Base-by-base conservation (phyloP, 495 filamentous ascomycete species). In the Xylaria intraflava region DNA sequence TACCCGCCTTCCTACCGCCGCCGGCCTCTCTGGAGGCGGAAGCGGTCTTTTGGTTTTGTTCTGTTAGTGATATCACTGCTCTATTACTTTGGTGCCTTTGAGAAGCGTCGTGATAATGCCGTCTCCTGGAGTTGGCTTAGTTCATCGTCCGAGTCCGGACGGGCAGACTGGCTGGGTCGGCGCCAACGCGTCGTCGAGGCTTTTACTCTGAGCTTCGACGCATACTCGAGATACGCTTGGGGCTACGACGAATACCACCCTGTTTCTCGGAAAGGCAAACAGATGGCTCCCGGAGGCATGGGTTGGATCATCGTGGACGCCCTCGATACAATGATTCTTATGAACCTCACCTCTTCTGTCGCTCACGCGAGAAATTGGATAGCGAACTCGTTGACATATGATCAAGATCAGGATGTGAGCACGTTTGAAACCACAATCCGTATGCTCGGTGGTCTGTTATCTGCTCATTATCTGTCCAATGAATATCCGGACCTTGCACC, bases 261-360 rank as follows among this genome's bases (percentile, higher is more conserved):
- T 14, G 62, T 91, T 33, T 82, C 86, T 1, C 93, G 91, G 67
- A 82, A 68, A n/a, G 87, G 88, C 45, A 71, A 71, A 31, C 82
- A 95, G 50, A 96, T 96, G 89, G 80, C 86, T 10, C 78, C 84
- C 2, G 79, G 84, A 50, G 88, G 88, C 23, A 72, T 99, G 68
- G 93, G 93, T 6, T 99, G 94, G 94, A 96, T 96, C 55, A 96
- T 99, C 46, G 86, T 99, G 27, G 94, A 99, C 71, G 83, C 90
- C 41, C 73, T 99, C 41, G 93, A 99, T 67, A 97, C 93, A 14
- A 73, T 97, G 77, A 97, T 99, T 74, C 72, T 99, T 49, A 99
- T 99, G 93, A 99, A 99, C 62, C 74, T 95, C 41, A 96, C 93
- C 10, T 88, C 81, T 19, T 81, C 90, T 52, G 80, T 99, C 24